These are phyloP conservation scores for Psilocybe subaeruginosa DNA, from an alignment of 768 basidiomycete species.

Conservation along the genomic window DNA sequence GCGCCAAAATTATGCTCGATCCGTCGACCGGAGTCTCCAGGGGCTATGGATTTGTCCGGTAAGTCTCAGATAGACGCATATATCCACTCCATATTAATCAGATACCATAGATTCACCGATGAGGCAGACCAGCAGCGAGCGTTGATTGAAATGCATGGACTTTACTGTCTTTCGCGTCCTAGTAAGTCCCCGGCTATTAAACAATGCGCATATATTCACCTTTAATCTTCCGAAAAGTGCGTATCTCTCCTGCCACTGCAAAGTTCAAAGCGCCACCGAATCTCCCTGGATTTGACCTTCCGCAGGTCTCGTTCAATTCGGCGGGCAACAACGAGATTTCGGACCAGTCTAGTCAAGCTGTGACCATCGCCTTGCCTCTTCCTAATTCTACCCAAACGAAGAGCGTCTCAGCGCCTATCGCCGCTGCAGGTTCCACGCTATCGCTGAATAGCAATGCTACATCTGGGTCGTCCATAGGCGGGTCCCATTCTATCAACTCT, in stretches of 20 bases:
- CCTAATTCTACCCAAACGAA: conserved; percentile 49
- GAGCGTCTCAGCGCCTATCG: conserved; percentile 75
- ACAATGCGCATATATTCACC: conserved; percentile 33
- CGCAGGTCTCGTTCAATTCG: conserved; percentile 48
- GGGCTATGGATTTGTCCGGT: conserved; percentile 94
- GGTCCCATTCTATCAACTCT: conserved; percentile 54
- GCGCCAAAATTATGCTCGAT: conserved; percentile 94
- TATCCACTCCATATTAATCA: conserved; percentile 18
- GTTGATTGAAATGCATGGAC: conserved; percentile 88
- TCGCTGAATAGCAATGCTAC: conserved; percentile 38
- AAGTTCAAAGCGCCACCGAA: conserved; percentile 72
- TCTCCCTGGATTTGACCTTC: conserved; percentile 42
- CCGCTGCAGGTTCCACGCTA: conserved; percentile 43
- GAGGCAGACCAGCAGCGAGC: conserved; percentile 90
- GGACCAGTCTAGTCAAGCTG: conserved; percentile 38
- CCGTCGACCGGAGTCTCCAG: conserved; percentile 87
- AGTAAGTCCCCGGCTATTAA: conserved; percentile 51
- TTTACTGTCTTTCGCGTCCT: conserved; percentile 87
- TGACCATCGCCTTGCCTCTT: conserved; percentile 54
- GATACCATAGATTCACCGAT: conserved; percentile 70
- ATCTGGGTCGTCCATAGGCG: conserved; percentile 51
- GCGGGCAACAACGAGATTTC: conserved; percentile 22
- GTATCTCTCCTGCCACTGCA: conserved; percentile 87
- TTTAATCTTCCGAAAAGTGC: conserved; percentile 54
- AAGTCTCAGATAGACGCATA: conserved; percentile 24